Base-by-base conservation (phyloP, 768 basidiomycete species). In the Ramaria sp. region DNA sequence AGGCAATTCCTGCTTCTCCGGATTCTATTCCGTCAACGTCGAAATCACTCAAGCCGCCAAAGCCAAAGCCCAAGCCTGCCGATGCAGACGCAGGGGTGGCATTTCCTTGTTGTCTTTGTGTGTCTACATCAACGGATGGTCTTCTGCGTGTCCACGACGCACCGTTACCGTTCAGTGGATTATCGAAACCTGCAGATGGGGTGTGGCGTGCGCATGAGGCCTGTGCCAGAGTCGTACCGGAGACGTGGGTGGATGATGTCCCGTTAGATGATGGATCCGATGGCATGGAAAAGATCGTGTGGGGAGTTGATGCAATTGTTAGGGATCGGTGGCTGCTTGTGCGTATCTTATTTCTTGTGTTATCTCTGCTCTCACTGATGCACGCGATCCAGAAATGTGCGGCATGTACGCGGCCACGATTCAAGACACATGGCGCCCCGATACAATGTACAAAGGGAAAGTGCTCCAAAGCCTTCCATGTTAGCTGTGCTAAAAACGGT, bases 371-470 rank as follows among this genome's bases (percentile, higher is more conserved):
- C 9, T 30, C 37, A 45, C 50, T 47, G 13, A 20, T 5, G 15
- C 3, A 49, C 28, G 10, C 7, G 48, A 9, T 58, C 30, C 55
- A 97, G 92, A 96, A 95, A 85, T 99, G 95, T 66, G 77, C 82
- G 6, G 78, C 82, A 0, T 97, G 94, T 65, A 73, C 76, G n/a
- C 89, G 83, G 65, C 75, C 70, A 41, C 74, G 75, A 32, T 66
- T 72, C 10, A 88, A 83, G 62, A 71, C 70, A 0, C 89, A 88
- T 57, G 89, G 85, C 16, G 88, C 85, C 0, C 85, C 85, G 24
- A 82, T 96, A 24, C 94, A 97, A 64, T 97, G 94, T 65, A 88
- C 89, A 15, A 90, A 88, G 67, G 93, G 92, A 43, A 95, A 93
- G 69, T 97, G 94, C 61, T 76, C 88, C 10, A 88, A 87, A 64